Evolutionary conservation across 805 yeast species (phyloP).

Genomic region (Suhomyces sp.): DNA sequence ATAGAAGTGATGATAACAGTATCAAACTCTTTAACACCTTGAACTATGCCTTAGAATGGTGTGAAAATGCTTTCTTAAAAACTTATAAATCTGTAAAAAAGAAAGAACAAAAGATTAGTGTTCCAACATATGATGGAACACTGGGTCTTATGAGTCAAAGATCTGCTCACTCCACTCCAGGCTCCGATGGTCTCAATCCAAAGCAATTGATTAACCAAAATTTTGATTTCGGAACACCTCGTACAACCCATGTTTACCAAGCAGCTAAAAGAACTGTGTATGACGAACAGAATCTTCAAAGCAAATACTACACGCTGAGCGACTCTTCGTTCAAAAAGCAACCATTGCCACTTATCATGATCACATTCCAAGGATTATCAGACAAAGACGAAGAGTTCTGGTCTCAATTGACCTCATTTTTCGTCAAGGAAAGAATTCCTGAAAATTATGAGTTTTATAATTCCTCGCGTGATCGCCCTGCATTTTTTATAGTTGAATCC

Average conservation of each 20-base stretch:
- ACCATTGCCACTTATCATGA: constrained; percentile 65
- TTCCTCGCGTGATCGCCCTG: constrained; percentile 44
- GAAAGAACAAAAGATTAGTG: constrained; percentile 11
- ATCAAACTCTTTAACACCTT: constrained; percentile 72
- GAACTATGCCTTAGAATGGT: constrained; percentile 92
- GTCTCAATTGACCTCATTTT: constrained; percentile 57
- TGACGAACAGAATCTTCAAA: constrained; percentile 43
- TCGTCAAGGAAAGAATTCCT: constrained; percentile 48
- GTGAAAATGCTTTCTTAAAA: constrained; percentile 84
- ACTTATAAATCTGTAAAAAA: constrained; percentile 48
- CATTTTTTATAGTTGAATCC: constrained; percentile 56
- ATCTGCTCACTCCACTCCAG: constrained; percentile 6
- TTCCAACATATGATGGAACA: constrained; percentile 11
- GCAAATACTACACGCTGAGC: constrained; percentile 47
- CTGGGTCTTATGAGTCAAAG: constrained; percentile 7
- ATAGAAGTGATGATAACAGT: constrained; percentile 28
- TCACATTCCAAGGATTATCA: constrained; percentile 62
- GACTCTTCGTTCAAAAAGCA: constrained; percentile 41
- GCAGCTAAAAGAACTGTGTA: constrained; percentile 49
- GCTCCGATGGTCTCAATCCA: constrained; percentile 8
- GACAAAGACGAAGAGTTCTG: constrained; percentile 53
- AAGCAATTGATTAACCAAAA: constrained; percentile 14
- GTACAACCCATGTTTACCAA: constrained; percentile 51
- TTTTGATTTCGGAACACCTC: constrained; percentile 47
- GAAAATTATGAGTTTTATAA: constrained; percentile 48